Evolutionary conservation across 176 grass and related monocot genomes (phyloP).

Genomic region (Oryza rufipogon): DNA sequence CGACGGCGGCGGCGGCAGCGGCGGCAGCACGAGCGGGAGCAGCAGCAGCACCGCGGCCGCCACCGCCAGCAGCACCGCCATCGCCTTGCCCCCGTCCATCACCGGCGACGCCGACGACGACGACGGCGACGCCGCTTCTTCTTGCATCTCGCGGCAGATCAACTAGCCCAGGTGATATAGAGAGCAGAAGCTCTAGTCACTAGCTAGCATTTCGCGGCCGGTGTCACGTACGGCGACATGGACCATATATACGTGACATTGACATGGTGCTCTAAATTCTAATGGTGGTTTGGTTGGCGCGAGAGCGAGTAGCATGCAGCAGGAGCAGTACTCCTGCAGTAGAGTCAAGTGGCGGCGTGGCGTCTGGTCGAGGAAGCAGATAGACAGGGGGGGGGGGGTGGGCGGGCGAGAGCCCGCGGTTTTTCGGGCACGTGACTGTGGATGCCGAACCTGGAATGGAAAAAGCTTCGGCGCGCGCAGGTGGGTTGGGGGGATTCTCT

Average conservation of each 20-base stretch:
- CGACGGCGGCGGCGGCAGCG: conserved; percentile 56
- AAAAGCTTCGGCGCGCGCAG: not conserved
- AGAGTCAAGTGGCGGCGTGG: not conserved
- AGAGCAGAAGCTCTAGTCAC: too few relatives aligned
- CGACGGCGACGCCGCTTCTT: not conserved
- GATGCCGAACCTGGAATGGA: conserved; percentile 21
- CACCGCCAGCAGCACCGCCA: conserved; percentile 27
- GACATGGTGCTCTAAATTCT: not conserved
- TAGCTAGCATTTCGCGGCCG: not conserved
- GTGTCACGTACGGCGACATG: not conserved
- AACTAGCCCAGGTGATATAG: too few relatives aligned
- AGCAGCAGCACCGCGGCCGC: conserved; percentile 50
- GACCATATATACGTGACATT: not conserved
- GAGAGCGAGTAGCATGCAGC: not conserved
- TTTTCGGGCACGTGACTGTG: not conserved
- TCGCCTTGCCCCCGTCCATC: conserved; percentile 26
- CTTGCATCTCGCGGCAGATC: not conserved
- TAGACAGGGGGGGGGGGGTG: too few relatives aligned
- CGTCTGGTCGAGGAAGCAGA: not conserved
- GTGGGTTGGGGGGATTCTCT: too few relatives aligned
- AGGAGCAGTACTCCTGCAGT: not conserved
- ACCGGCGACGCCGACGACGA: not conserved
- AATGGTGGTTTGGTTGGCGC: not conserved
- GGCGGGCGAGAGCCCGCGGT: not conserved
- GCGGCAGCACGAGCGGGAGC: conserved; percentile 64